Conservation (phyloP, 2,329 filamentous ascomycete genomes). For the Penicillium expansum region DNA sequence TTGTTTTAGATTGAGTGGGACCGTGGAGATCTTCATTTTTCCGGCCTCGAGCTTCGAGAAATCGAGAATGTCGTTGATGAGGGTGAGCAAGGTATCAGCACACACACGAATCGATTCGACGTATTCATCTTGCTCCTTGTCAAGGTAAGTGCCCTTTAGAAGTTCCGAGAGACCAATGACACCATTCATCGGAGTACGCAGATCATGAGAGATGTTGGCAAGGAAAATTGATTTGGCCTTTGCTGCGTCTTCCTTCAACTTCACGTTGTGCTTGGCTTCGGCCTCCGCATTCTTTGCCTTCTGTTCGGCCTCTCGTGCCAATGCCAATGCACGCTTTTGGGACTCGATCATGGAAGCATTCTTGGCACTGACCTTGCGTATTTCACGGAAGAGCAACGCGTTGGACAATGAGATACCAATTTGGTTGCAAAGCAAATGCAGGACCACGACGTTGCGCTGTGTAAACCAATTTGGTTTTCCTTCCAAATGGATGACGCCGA, state of each 20-base stretch:
- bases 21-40: conserved; percentile 84
- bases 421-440: conserved; percentile 61
- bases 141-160: conserved; percentile 56
- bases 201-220: conserved; percentile 82
- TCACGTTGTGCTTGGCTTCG: conserved; percentile 63
- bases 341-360: conserved; percentile 65
- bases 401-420: conserved; percentile 64
- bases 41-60: conserved; percentile 84
- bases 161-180: conserved; percentile 75
- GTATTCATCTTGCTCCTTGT: conserved; percentile 59
- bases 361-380: conserved; percentile 61
- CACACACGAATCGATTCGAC: conserved; percentile 65
- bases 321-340: conserved; percentile 61
- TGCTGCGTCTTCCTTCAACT: conserved; percentile 64
- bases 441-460: conserved; percentile 53
- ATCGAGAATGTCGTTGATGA: conserved; percentile 89
- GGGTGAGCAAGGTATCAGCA: conserved; percentile 72
- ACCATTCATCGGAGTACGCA: conserved; percentile 93
- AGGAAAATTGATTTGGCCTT: conserved; percentile 90
- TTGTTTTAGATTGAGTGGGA: conserved; percentile 71
- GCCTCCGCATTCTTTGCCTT: conserved; percentile 65
- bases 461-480: conserved; percentile 63
- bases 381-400: conserved; percentile 59
- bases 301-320: conserved; percentile 61
- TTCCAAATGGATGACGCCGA: conserved; percentile 62